Percentiles rank a stretch among this genome's conserved stretches.
phyloP scores from a whole-genome alignment of 306 rosid genomes.

The Sicyos baderoa region DNA sequence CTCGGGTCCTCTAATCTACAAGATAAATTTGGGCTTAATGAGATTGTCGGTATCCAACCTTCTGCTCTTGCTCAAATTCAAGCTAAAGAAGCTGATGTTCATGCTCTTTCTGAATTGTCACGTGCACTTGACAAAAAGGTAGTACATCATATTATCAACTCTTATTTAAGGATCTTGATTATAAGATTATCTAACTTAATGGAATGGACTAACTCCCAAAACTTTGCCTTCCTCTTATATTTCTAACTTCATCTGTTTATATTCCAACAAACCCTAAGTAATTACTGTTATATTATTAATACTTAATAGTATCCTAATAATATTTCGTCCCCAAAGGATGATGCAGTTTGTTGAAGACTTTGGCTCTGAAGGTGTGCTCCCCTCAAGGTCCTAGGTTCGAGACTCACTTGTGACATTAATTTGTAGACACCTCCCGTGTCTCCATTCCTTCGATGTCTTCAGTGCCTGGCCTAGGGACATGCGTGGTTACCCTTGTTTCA shows the following conservation, averaged over 20 bases:
- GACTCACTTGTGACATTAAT: too few species aligned
- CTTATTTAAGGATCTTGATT: neutral
- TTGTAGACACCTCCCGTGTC: too few species aligned
- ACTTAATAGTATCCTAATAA: neutral
- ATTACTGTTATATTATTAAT: neutral
- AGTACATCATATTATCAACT: conserved; percentile 9
- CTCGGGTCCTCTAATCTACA: conserved; percentile 35
- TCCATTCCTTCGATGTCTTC: too few species aligned
- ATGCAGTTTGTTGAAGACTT: too few species aligned
- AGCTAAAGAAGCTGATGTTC: conserved; percentile 67
- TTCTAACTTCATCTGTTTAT: neutral
- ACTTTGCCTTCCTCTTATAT: neutral
- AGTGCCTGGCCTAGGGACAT: too few species aligned
- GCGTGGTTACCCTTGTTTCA: too few species aligned
- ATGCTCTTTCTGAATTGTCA: conserved; percentile 63
- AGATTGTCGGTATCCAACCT: conserved; percentile 38
- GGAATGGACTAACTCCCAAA: neutral
- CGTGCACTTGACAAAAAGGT: conserved; percentile 90
- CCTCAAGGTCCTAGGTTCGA: too few species aligned
- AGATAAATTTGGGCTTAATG: conserved; percentile 38
- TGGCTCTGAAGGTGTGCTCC: too few species aligned
- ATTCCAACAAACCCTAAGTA: neutral
- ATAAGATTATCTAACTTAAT: too few species aligned
- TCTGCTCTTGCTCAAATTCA: conserved; percentile 40
- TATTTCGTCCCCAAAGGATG: too few species aligned